Evolutionary conservation across 495 filamentous ascomycete species (phyloP).

Genomic region (Margaritispora aquatica): DNA sequence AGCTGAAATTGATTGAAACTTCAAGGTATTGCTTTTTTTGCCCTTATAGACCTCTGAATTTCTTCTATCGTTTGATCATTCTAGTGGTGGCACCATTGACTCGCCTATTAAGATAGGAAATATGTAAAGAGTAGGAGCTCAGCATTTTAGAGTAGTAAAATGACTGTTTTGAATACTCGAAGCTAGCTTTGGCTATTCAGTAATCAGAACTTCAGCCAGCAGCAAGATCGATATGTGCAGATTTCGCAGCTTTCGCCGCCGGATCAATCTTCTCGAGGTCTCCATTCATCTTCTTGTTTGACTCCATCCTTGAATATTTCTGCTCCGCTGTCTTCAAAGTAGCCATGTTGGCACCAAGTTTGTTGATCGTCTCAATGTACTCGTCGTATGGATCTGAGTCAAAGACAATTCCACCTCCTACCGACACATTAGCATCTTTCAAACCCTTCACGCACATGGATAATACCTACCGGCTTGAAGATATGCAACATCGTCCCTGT

Average conservation of each 20-base stretch:
- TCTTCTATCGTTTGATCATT: too few relatives aligned
- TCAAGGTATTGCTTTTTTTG: too few relatives aligned
- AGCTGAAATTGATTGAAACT: too few relatives aligned
- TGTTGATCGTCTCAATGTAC: slow-evolving; percentile 96
- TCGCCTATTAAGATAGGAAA: too few relatives aligned
- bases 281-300: slow-evolving; percentile 1
- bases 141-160: too few relatives aligned
- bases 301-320: slow-evolving; percentile 44
- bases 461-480: slow-evolving; percentile 67
- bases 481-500: slow-evolving; percentile 87
- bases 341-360: slow-evolving; percentile 79
- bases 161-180: too few relatives aligned
- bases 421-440: not conserved
- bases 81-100: too few relatives aligned
- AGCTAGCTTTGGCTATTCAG: too few relatives aligned
- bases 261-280: not conserved
- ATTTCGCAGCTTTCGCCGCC: not conserved
- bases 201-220: not conserved
- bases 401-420: slow-evolving; percentile 94
- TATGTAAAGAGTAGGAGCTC: too few relatives aligned
- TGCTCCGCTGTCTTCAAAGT: slow-evolving; percentile 82
- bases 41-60: too few relatives aligned
- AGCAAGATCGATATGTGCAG: slow-evolving; percentile 14
- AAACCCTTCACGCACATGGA: not conserved
- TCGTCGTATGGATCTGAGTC: slow-evolving; percentile 93